Evolutionary conservation across 495 filamentous ascomycete species (phyloP), one percentile per base, ranked within the genome.

Genomic region (Thermochaetoides thermophila): DNA sequence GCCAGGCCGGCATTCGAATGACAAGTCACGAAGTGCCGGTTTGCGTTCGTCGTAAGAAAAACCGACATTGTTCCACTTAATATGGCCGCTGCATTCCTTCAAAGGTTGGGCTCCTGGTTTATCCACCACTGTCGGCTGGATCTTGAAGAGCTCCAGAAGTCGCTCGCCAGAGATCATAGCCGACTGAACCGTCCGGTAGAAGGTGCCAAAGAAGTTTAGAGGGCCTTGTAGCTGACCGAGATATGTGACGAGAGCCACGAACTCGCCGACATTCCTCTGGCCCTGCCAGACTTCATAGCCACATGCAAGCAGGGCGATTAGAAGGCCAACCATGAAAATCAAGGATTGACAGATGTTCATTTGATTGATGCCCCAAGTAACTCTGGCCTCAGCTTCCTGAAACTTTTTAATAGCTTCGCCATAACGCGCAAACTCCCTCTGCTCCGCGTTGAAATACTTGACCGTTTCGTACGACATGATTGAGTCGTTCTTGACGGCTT

Each of bases 401-500:
- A 75, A 95, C 34, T 78, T 78, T 17, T 66, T 59, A 14, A 97
- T 82, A 3, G 87, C 84, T 2, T 64, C 53, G 12, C 83, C 69
- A 46, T 87, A 94, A 7, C 91, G 76, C 23, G 74, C 70, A 53
- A 93, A 95, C 47, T 97, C 89, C 53, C 86, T 93, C 5, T 74
- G 66, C 50, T 97, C 89, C 2, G 89, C 87, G 48, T 95, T 95
- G 68, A 97, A 97, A 50, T 96, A 96, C 53, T 97, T 96, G 47
- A 97, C 89, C 16, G 89, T 96, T 55, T 97, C 89, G 52, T 96
- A 97, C 8, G 85, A 89, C 22, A 85, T 76, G 70, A 97, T 91
- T 0, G 89, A 95, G 49, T 97, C 91, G 44, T 95, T 95, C 61
- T 95, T 96, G 32, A 95, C 85, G 3, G 89, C 91, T 48, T 94